Conservation (phyloP, 1,284 basidiomycete species). For the Melampsora americana region DNA sequence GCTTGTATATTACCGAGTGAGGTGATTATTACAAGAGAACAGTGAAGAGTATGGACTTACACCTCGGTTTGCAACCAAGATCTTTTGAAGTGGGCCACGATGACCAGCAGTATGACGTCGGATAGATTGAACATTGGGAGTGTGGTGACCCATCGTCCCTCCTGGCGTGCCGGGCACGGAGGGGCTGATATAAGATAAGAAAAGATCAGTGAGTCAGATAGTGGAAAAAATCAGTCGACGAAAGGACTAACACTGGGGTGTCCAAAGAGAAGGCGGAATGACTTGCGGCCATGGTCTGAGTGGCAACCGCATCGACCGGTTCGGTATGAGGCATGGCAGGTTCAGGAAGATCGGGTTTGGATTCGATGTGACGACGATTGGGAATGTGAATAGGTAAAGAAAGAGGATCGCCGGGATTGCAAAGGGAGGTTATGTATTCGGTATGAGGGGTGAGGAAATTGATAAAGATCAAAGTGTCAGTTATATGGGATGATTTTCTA, state of each 20-base stretch:
- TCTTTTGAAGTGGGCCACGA: conserved; percentile 59
- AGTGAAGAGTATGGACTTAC: conserved; percentile 58
- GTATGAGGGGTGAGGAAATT: not conserved
- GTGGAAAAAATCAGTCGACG: not conserved
- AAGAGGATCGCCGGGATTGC: no score
- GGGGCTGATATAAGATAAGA: conserved; percentile 15
- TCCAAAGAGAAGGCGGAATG: conserved; percentile 20
- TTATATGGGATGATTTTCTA: not conserved
- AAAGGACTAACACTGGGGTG: conserved; percentile 34
- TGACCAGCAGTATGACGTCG: conserved; percentile 86
- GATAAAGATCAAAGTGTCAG: not conserved
- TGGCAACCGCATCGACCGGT: not conserved
- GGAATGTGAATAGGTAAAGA: no score
- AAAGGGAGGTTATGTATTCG: no score
- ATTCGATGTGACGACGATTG: not conserved
- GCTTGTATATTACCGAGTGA: not conserved
- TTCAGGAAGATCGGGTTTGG: not conserved
- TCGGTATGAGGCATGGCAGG: not conserved
- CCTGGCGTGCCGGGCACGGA: conserved; percentile 46
- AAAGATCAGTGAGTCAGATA: not conserved
- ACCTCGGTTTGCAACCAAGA: conserved; percentile 82
- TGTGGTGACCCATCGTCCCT: conserved; percentile 45
- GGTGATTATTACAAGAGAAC: no score
- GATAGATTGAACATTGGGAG: conserved; percentile 75
- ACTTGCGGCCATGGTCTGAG: not conserved